A percentile compares a stretch with the other conserved stretches of the same genome.
Conservation (phyloP, 2,329 filamentous ascomycete species). For the Phoma herbarum region DNA sequence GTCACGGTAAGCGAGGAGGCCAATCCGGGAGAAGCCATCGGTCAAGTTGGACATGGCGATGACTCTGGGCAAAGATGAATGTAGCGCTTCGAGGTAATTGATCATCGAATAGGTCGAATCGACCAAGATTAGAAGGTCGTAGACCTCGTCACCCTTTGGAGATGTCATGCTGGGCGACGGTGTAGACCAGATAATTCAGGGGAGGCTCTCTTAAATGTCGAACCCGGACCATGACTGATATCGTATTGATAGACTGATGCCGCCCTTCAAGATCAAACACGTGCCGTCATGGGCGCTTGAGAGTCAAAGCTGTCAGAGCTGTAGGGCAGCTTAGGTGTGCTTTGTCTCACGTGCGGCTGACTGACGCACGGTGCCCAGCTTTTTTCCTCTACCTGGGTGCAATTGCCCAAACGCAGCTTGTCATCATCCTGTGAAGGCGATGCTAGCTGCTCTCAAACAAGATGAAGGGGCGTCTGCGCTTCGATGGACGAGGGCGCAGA, state of each 20-base stretch:
- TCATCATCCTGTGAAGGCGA: too few relatives aligned
- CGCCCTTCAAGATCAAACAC: not conserved
- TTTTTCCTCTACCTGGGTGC: too few relatives aligned
- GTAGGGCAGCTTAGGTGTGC: not conserved
- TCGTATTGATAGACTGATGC: constrained; percentile 2
- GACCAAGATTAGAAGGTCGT: constrained; percentile 59
- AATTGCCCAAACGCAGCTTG: too few relatives aligned
- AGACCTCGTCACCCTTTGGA: constrained; percentile 27
- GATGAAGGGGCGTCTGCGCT: not conserved
- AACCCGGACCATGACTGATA: not conserved
- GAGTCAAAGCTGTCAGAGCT: constrained; percentile 6
- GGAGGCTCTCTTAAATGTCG: not conserved
- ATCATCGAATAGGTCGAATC: constrained; percentile 60
- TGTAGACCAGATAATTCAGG: not conserved
- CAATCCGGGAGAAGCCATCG: constrained; percentile 60
- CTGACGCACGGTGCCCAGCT: not conserved
- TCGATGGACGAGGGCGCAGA: not conserved
- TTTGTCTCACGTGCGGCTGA: constrained; percentile 7
- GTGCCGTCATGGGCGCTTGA: not conserved
- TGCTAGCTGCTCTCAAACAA: too few relatives aligned
- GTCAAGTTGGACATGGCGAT: constrained; percentile 61
- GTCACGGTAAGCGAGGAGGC: constrained; percentile 62
- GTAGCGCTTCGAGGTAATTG: constrained; percentile 56
- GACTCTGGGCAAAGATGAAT: constrained; percentile 60
- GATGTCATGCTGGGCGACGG: not conserved